Percentiles rank a stretch among this genome's conserved stretches.
phyloP scores from a whole-genome alignment of 202 grass and related monocot genomes.

The Zizania palustris region DNA sequence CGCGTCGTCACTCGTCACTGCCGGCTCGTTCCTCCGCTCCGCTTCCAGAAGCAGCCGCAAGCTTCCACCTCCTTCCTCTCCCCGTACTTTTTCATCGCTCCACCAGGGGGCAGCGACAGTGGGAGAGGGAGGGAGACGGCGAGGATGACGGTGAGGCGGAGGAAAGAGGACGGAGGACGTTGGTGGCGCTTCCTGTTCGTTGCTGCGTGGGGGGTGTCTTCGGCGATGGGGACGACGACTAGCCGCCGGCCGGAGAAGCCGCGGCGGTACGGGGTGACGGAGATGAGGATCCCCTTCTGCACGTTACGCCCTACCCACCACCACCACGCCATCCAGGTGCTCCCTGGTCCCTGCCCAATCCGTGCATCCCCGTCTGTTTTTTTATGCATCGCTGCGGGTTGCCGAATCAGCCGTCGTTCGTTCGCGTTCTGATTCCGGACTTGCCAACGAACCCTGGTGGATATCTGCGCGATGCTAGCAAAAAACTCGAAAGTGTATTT shows the following conservation, averaged over 20 bases:
- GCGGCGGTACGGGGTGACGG: slow-evolving; percentile 77
- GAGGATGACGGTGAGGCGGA: slow-evolving; percentile 34
- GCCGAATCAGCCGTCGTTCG: neutral
- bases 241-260: slow-evolving; percentile 91
- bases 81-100: slow-evolving; percentile 17
- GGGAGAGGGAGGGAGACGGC: neutral
- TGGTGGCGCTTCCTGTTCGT: slow-evolving; percentile 39
- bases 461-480: too few relatives aligned
- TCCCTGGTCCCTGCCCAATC: slow-evolving; percentile 1
- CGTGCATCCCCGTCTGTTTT: too few relatives aligned
- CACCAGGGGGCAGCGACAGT: neutral
- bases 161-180: slow-evolving; percentile 26
- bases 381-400: neutral
- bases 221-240: slow-evolving; percentile 61
- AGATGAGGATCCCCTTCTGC: slow-evolving; percentile 85
- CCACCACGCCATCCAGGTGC: slow-evolving; percentile 67
- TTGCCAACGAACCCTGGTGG: too few relatives aligned
- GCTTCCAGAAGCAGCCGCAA: slow-evolving; percentile 55
- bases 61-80: slow-evolving; percentile 37
- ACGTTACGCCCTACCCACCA: slow-evolving; percentile 58
- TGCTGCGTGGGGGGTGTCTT: slow-evolving; percentile 53
- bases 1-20: slow-evolving; percentile 8
- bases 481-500: too few relatives aligned
- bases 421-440: neutral
- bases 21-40: neutral